Conservation (phyloP, 495 filamentous ascomycete genomes). For the Barbatosphaeria neglecta region DNA sequence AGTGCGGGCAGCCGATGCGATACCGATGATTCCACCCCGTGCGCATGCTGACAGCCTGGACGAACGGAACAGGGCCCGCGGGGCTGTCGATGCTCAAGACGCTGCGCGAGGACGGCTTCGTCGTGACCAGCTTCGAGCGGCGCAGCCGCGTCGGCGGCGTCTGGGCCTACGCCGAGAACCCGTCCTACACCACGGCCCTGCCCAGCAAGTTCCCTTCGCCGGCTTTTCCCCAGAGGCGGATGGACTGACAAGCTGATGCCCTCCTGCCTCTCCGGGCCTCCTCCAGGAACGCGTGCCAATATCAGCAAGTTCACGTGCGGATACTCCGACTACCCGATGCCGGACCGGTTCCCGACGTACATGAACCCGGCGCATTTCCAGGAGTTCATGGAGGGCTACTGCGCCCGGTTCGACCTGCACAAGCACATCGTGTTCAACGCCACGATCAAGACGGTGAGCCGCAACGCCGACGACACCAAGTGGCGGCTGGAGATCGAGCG, state of each 20-base stretch:
- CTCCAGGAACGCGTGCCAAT: constrained; percentile 15
- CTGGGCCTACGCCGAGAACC: constrained; percentile 25
- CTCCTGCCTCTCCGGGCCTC: too few relatives aligned
- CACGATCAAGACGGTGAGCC: constrained; percentile 8
- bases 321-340: constrained; percentile 24
- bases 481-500: constrained; percentile 13
- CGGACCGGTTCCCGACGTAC: constrained; percentile 16
- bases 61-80: constrained; percentile 10
- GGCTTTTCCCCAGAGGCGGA: neutral
- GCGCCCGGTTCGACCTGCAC: constrained; percentile 15
- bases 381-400: constrained; percentile 20
- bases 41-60: neutral
- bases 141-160: constrained; percentile 22
- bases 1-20: neutral
- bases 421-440: constrained; percentile 17
- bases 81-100: constrained; percentile 25
- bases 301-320: constrained; percentile 24
- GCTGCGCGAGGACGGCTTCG: constrained; percentile 25
- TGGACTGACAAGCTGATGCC: constrained; percentile 2
- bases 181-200: constrained; percentile 15
- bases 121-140: constrained; percentile 21
- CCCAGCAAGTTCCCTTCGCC: constrained; percentile 6
- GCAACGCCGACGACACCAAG: constrained; percentile 11
- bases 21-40: neutral
- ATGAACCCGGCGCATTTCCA: constrained; percentile 13